These are phyloP conservation scores for Chlorella sp. DNA, from an alignment of 139 green algal genomes.

Conservation along the genomic window DNA sequence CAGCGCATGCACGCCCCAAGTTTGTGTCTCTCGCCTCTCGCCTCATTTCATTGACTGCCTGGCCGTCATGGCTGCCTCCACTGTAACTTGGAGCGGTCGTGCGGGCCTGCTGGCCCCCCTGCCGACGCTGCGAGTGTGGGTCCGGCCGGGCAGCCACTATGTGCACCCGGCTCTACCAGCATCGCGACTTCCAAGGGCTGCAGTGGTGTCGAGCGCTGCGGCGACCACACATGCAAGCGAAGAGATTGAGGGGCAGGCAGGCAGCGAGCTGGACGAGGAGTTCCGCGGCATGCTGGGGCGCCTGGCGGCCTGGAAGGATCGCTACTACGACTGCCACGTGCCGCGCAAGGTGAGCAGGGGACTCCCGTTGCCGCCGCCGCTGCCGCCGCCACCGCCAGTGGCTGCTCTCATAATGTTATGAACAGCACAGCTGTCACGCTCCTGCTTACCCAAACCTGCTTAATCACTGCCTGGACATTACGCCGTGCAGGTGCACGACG, in stretches of 20 bases:
- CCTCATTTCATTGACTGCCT: not conserved
- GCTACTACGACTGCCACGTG: constrained; percentile 50
- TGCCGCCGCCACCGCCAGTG: not conserved
- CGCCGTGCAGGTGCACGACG: constrained; percentile 41
- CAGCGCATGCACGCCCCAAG: not conserved
- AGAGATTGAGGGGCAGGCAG: too few species aligned
- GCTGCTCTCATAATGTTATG: not conserved
- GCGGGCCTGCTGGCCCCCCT: not conserved
- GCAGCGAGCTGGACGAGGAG: not conserved
- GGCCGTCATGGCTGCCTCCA: not conserved
- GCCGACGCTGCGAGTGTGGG: not conserved
- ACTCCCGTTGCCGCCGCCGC: too few species aligned
- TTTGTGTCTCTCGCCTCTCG: not conserved
- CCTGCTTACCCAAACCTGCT: not conserved
- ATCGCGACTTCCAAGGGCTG: too few species aligned
- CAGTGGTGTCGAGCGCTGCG: too few species aligned
- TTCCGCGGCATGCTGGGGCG: constrained; percentile 45
- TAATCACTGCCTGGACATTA: not conserved
- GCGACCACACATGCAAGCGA: not conserved
- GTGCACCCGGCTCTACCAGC: too few species aligned
- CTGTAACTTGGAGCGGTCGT: not conserved
- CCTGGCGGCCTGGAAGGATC: constrained; percentile 41
- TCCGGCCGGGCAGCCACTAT: not conserved
- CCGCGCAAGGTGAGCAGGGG: constrained; percentile 22
- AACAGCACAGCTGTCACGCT: not conserved